Percentiles rank a stretch among this genome's conserved stretches.
Conservation (phyloP, 169 alveolate genomes). For the Hepatocystis sp. region DNA sequence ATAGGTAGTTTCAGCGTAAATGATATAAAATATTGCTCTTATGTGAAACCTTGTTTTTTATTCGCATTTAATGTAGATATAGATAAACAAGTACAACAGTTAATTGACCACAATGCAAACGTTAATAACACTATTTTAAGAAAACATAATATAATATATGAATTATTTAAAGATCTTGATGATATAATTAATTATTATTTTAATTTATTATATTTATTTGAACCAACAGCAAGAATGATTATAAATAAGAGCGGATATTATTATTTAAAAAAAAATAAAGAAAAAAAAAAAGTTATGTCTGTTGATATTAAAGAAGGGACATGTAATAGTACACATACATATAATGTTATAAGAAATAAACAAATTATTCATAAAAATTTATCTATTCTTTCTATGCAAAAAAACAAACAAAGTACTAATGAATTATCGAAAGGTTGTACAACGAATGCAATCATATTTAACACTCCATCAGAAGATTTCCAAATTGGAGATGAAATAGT, state of each 20-base stretch:
- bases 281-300: slow-evolving; percentile 81
- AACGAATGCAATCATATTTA: slow-evolving; percentile 50
- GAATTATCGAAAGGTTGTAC: slow-evolving; percentile 74
- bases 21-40: slow-evolving; percentile 55
- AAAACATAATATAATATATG: slow-evolving; percentile 90
- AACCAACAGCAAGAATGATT: slow-evolving; percentile 78
- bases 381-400: slow-evolving; percentile 81
- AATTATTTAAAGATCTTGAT: slow-evolving; percentile 89
- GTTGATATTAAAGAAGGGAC: slow-evolving; percentile 81
- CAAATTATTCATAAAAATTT: slow-evolving; percentile 69
- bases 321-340: slow-evolving; percentile 40
- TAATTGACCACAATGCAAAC: slow-evolving; percentile 24
- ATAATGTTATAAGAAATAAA: slow-evolving; percentile 74
- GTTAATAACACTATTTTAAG: slow-evolving; percentile 79
- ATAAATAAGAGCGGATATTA: slow-evolving; percentile 81
- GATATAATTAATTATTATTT: slow-evolving; percentile 76
- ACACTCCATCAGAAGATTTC: slow-evolving; percentile 35
- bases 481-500: slow-evolving; percentile 59
- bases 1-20: slow-evolving; percentile 87
- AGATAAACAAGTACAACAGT: slow-evolving; percentile 75
- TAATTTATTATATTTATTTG: slow-evolving; percentile 78
- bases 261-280: slow-evolving; percentile 77
- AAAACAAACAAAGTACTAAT: slow-evolving; percentile 77
- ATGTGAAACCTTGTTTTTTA: slow-evolving; percentile 62
- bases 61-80: slow-evolving; percentile 85